Conservation (phyloP, 805 yeast species). For the Candida verbasci region DNA sequence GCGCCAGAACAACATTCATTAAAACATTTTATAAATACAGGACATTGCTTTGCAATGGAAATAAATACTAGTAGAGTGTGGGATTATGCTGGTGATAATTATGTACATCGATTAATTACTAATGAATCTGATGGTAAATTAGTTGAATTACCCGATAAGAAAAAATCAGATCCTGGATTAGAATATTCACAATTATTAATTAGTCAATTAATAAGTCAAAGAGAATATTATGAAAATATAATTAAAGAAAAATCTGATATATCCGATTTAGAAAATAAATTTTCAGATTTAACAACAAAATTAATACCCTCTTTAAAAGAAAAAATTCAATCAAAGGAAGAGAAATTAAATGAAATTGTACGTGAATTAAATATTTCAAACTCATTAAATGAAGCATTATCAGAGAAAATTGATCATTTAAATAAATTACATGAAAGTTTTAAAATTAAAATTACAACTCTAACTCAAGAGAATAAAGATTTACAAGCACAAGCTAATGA, state of each 20-base stretch:
- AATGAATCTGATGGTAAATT: slow-evolving; percentile 86
- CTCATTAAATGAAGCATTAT: slow-evolving; percentile 35
- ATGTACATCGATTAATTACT: slow-evolving; percentile 81
- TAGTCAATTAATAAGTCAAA: slow-evolving; percentile 79
- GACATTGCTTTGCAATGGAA: slow-evolving; percentile 92
- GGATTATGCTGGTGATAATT: slow-evolving; percentile 91
- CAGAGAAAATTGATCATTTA: slow-evolving; percentile 32
- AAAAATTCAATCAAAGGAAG: slow-evolving; percentile 27
- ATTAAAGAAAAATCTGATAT: slow-evolving; percentile 24
- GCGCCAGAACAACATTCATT: slow-evolving; percentile 78
- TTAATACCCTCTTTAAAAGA: slow-evolving; percentile 30
- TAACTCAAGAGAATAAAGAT: slow-evolving; percentile 42
- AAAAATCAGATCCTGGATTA: slow-evolving; percentile 42
- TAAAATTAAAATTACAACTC: slow-evolving; percentile 14
- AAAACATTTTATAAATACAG: slow-evolving; percentile 69
- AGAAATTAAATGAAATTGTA: slow-evolving; percentile 22
- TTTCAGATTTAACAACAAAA: slow-evolving; percentile 20
- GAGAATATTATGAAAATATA: slow-evolving; percentile 69
- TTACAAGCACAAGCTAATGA: slow-evolving; percentile 65
- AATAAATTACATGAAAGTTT: slow-evolving; percentile 24
- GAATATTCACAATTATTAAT: slow-evolving; percentile 78
- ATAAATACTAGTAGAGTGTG: slow-evolving; percentile 79
- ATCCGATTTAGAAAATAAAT: slow-evolving; percentile 21
- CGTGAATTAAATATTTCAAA: slow-evolving; percentile 30
- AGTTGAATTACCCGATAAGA: slow-evolving; percentile 61